phyloP scores from a whole-genome alignment of 2,329 filamentous ascomycete genomes.

The Rugonectria rugulosa region DNA sequence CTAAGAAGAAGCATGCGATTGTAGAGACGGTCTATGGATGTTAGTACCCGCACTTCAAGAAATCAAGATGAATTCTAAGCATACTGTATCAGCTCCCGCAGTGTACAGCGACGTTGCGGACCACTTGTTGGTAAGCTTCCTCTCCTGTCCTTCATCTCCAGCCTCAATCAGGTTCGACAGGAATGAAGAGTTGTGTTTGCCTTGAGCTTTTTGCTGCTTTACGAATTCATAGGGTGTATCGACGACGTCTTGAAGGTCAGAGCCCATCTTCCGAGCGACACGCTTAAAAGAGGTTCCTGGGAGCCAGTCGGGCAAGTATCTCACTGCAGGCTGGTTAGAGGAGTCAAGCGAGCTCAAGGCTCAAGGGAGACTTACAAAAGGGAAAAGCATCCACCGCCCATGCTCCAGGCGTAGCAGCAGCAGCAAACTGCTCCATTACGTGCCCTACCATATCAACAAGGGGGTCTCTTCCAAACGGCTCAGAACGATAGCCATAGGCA shows the following conservation, averaged over 20 bases:
- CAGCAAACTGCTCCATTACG: slow-evolving; percentile 25
- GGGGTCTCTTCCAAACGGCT: slow-evolving; percentile 24
- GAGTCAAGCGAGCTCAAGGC: background rate
- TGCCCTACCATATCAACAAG: slow-evolving; percentile 27
- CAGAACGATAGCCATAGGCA: slow-evolving; percentile 28
- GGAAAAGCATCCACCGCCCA: slow-evolving; percentile 30
- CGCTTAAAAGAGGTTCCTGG: slow-evolving; percentile 26
- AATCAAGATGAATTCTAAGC: background rate
- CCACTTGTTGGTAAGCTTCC: slow-evolving; percentile 27
- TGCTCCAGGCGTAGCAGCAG: slow-evolving; percentile 21
- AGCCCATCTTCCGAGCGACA: slow-evolving; percentile 16
- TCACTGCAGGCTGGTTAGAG: slow-evolving; percentile 15
- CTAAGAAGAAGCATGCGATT: slow-evolving; percentile 27
- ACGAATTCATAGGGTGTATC: slow-evolving; percentile 30
- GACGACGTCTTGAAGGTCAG: slow-evolving; percentile 4
- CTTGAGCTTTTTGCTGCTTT: slow-evolving; percentile 17
- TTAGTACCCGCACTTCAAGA: background rate
- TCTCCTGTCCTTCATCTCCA: slow-evolving; percentile 17
- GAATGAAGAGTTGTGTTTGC: slow-evolving; percentile 22
- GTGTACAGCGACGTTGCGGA: slow-evolving; percentile 30
- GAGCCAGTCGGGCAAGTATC: slow-evolving; percentile 26
- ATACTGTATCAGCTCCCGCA: slow-evolving; percentile 31
- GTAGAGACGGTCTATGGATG: slow-evolving; percentile 22
- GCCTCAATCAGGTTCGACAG: slow-evolving; percentile 12
- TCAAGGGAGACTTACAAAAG: slow-evolving; percentile 17